These are phyloP conservation scores for Ceratocystis colombiana DNA, from an alignment of 2,329 filamentous ascomycete species.

Conservation along the genomic window DNA sequence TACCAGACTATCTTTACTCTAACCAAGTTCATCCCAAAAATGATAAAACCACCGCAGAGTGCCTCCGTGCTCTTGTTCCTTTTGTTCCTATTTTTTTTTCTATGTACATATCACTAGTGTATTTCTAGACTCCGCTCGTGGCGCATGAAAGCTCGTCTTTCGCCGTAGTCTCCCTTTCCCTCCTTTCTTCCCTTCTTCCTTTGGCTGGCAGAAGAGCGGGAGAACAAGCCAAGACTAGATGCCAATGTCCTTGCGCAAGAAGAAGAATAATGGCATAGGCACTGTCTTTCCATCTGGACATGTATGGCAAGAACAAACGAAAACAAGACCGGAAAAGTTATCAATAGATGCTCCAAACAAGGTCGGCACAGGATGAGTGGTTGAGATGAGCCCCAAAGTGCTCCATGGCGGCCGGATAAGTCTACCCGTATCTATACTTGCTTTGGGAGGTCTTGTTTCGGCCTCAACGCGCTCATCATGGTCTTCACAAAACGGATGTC, in stretches of 20 bases:
- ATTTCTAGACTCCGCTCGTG: not conserved
- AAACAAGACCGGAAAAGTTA: too few relatives aligned
- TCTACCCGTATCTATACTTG: too few relatives aligned
- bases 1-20: too few relatives aligned
- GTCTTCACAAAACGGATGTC: too few relatives aligned
- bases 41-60: not conserved
- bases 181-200: not conserved
- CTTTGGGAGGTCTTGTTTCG: too few relatives aligned
- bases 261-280: not conserved
- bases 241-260: not conserved
- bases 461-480: too few relatives aligned
- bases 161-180: not conserved
- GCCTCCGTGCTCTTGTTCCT: not conserved
- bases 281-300: not conserved
- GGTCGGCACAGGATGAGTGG: not conserved
- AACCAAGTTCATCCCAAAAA: constrained; percentile 12
- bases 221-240: constrained; percentile 9
- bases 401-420: too few relatives aligned
- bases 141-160: not conserved
- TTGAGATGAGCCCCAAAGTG: too few relatives aligned
- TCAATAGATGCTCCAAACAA: too few relatives aligned
- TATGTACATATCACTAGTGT: not conserved
- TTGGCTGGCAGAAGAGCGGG: constrained; percentile 6
- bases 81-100: not conserved
- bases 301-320: too few relatives aligned